Evolutionary conservation across 2,329 filamentous ascomycete species (phyloP).

Genomic region (Pestalotiopsis sp.): DNA sequence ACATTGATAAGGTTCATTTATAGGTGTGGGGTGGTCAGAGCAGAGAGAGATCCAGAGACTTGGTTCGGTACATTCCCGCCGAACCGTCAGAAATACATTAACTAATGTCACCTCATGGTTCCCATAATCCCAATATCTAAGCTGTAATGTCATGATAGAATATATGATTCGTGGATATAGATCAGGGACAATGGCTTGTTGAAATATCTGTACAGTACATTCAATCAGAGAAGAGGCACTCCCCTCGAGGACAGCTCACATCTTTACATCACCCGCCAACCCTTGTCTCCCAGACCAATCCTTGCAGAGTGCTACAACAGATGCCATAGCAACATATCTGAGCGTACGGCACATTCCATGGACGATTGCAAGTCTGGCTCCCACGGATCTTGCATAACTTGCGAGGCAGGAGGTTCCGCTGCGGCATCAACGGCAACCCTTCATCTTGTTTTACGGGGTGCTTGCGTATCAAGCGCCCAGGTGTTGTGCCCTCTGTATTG

Average conservation of each 20-base stretch:
- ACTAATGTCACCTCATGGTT: neutral
- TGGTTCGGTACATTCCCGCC: slow-evolving; percentile 7
- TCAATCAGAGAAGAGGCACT: neutral
- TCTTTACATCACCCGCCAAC: neutral
- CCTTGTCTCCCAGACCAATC: neutral
- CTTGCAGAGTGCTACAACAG: neutral
- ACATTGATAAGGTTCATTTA: neutral
- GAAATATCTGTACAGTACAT: neutral
- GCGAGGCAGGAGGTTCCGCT: neutral
- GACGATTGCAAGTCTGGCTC: neutral
- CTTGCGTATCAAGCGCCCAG: neutral
- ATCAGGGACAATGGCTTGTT: neutral
- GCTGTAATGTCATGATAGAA: neutral
- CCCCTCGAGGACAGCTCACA: neutral
- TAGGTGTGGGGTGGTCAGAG: slow-evolving; percentile 4
- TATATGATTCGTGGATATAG: neutral
- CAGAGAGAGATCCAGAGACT: neutral
- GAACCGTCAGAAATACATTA: neutral
- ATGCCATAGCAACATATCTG: neutral
- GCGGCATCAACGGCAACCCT: neutral
- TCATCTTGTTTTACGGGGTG: neutral
- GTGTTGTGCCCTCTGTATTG: neutral
- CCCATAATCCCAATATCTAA: neutral
- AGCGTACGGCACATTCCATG: neutral
- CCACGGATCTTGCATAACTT: neutral